Evolutionary conservation across 1,139 yeast genomes (phyloP).

Genomic region (Candida sanyaensis): DNA sequence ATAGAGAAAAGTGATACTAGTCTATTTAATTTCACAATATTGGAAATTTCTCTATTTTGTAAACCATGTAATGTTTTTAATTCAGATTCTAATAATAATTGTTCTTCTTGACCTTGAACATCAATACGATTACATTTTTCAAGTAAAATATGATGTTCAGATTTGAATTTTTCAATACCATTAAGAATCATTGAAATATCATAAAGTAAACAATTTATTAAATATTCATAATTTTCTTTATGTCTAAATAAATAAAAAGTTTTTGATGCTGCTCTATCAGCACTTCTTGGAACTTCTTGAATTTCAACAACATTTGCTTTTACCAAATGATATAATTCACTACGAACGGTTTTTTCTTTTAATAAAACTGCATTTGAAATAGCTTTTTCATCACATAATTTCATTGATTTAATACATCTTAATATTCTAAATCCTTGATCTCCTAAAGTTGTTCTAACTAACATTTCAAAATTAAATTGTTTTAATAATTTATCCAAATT

Average conservation of each 20-base stretch:
- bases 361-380: constrained; percentile 73
- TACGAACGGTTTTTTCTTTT: constrained; percentile 75
- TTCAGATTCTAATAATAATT: constrained; percentile 73
- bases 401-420: constrained; percentile 65
- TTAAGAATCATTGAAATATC: constrained; percentile 63
- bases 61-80: constrained; percentile 66
- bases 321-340: constrained; percentile 56
- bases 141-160: constrained; percentile 64
- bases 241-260: constrained; percentile 83
- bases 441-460: constrained; percentile 60
- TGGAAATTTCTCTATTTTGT: constrained; percentile 56
- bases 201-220: constrained; percentile 32
- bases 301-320: constrained; percentile 64
- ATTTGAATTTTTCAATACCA: constrained; percentile 57
- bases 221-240: constrained; percentile 57
- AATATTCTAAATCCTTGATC: constrained; percentile 61
- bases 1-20: constrained; percentile 24
- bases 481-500: constrained; percentile 48
- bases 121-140: constrained; percentile 87
- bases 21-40: constrained; percentile 56
- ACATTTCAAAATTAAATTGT: constrained; percentile 58
- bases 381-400: constrained; percentile 83
- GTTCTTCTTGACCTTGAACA: constrained; percentile 80
- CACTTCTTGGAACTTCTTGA: constrained; percentile 92
- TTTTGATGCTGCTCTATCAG: constrained; percentile 89